Base-by-base conservation (phyloP, 495 filamentous ascomycete species). In the Halenospora varia region DNA sequence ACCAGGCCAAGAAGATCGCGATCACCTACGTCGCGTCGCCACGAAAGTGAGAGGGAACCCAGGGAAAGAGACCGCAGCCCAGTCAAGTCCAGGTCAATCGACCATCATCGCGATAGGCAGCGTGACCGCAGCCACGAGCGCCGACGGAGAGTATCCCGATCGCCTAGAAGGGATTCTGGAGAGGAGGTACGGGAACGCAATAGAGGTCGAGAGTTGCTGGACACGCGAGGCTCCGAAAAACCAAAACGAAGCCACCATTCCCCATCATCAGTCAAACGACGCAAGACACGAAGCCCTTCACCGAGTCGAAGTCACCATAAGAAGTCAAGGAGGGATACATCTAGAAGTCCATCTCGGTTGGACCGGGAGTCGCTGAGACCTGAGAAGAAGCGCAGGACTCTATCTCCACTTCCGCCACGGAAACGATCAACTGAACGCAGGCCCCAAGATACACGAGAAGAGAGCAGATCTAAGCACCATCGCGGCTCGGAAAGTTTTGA, bases 201-300 rank as follows among this genome's bases (percentile, higher is more conserved):
- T 51, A 66, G 62, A 55, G 66, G 68, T 47, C 64, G 71, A 49
- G 68, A 70, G 59, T 53, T 63, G 45, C 62, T 64, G 52, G 66
- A 59, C 44, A 66, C 65, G 40, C 71, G 67, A 59, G 65, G 65
- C 63, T 60, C 64, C 57, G 63, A 62, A 46, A 47, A 63, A 67
- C 45, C 67, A 57, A 56, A 66, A 66, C 70, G 69, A 19, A 53
- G 57, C 3, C 67, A 69, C 23, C 69, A 70, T 15, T 70, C 73
- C 9, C 59, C 65, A 60, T 63, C 57, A 25, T 66, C 70, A 51
- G 58, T 56, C 50, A 75, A 75, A 65, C 72, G 75, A 25, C 70
- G 63, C 20, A 73, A 72, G 23, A 74, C 66, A 61, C 68, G 64
- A 17, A 72, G 67, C 50, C 65, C 68, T 17, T 67, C 71, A 3